Percentiles rank a stretch among this genome's conserved stretches.
These are phyloP conservation scores for Sclerotinia minor DNA, from an alignment of 2,329 filamentous ascomycete genomes.

Conservation along the genomic window DNA sequence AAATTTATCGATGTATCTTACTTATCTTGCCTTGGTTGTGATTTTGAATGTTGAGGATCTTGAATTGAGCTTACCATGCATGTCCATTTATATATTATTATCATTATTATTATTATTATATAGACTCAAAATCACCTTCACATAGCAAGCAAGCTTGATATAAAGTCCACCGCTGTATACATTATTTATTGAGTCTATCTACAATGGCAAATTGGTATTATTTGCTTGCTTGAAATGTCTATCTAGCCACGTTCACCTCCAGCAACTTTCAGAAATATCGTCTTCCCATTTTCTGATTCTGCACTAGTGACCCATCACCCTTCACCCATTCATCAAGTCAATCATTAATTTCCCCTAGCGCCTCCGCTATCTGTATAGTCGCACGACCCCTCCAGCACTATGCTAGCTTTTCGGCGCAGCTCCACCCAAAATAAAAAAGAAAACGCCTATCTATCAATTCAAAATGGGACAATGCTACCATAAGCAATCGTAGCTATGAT, in stretches of 20 bases:
- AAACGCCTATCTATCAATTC: conserved; percentile 3
- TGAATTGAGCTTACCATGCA: too few relatives aligned
- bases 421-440: background rate
- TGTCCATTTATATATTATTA: background rate
- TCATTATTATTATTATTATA: too few relatives aligned
- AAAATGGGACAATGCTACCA: background rate
- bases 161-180: background rate
- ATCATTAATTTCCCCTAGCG: background rate
- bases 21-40: background rate
- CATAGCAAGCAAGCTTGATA: background rate
- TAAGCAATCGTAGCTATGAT: background rate
- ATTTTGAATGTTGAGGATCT: background rate
- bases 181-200: conserved; percentile 6
- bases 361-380: background rate
- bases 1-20: too few relatives aligned
- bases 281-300: background rate
- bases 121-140: background rate
- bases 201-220: background rate
- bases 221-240: background rate
- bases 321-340: background rate
- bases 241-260: background rate
- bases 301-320: background rate
- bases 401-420: background rate
- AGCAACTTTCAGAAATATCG: background rate
- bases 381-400: background rate